Base-by-base conservation (phyloP, 257 asterid genomes). In the Fraxinus quadrangulata region DNA sequence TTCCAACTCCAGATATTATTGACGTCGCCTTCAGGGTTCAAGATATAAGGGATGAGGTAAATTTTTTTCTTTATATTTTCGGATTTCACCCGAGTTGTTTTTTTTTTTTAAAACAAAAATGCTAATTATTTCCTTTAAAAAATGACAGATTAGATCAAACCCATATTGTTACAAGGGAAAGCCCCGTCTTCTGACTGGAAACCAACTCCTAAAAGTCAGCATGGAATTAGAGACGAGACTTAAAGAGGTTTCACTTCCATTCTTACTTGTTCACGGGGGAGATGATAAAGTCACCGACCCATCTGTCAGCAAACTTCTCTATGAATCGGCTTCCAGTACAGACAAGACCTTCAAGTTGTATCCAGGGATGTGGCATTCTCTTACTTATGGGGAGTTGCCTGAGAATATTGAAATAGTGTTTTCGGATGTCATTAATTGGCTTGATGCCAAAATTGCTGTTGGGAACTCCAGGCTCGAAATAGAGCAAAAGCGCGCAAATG, bases 281-380 rank as follows among this genome's bases (percentile, higher is more conserved):
- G 80, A 75, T 0, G 96, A 90, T 75, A 86, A 47, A n/a, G 92
- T 87, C 0, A 82, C 78, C 0, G 89, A 87, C 66, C 94, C 90
- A 28, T 51, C 88, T 0, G 87, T 74, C 0, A 86, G 91, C 80
- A 82, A 82, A 54, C 90, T 85, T 40, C 67, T 90, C 70, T 47
- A 83, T 1, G 86, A 87, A 39, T 81, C 85, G 1, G 97, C 99
- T 2, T 84, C 87, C 2, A 77, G 95, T 7, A 21, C 79, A 7
- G 99, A 96, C 89, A 96, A 96, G 96, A 89, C 95, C 0, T 65
- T 96, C 80, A 92, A 93, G 81, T 23, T 96, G 90, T 96, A 96
- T 5, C 94, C 94, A 0, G 97, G 96, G 16, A 93, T 96, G 99
- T 96, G 99, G 99, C 99, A 96, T 65, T 83, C 97, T 12, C 81